These are phyloP conservation scores for Avena insularis DNA, from an alignment of 176 grass and related monocot genomes.

Conservation along the genomic window DNA sequence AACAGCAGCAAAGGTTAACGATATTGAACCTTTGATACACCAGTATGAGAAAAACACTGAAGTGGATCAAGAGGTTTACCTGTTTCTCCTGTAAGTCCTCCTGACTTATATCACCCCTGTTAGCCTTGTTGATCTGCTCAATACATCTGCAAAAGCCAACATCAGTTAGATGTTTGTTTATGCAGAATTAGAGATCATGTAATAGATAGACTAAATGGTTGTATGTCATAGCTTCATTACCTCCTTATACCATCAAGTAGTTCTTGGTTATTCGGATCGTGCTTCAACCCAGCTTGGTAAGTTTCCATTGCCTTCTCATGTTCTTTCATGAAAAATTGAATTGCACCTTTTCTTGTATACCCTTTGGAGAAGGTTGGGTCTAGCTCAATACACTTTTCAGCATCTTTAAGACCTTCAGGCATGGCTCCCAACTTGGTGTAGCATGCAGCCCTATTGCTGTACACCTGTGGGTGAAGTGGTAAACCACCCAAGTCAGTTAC, in stretches of 20 bases:
- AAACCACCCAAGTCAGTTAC: constrained; percentile 9
- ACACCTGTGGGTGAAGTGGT: constrained; percentile 61
- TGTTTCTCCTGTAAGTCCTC: constrained; percentile 98
- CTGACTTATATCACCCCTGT: constrained; percentile 88
- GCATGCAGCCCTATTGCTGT: constrained; percentile 97
- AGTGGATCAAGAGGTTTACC: constrained; percentile 47
- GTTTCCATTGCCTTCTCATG: constrained; percentile 94
- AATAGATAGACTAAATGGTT: not conserved
- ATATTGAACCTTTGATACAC: not conserved
- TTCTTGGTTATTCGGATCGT: constrained; percentile 87
- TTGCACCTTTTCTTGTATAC: constrained; percentile 92
- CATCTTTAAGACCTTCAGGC: constrained; percentile 98
- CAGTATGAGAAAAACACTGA: not conserved
- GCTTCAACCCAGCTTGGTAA: constrained; percentile 96
- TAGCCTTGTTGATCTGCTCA: constrained; percentile 93
- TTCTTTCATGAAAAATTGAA: constrained; percentile 99
- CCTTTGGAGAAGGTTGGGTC: constrained; percentile 96
- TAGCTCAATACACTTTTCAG: constrained; percentile 96
- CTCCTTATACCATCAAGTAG: constrained; percentile 81
- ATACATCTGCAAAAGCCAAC: constrained; percentile 62
- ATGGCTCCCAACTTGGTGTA: constrained; percentile 95
- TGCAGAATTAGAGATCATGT: not conserved
- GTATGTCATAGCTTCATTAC: constrained; percentile 41
- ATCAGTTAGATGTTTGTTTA: not conserved
- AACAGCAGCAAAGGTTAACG: constrained; percentile 34